Conservation (phyloP, 139 green algal species). For the Zygnema circumcarinatum region DNA sequence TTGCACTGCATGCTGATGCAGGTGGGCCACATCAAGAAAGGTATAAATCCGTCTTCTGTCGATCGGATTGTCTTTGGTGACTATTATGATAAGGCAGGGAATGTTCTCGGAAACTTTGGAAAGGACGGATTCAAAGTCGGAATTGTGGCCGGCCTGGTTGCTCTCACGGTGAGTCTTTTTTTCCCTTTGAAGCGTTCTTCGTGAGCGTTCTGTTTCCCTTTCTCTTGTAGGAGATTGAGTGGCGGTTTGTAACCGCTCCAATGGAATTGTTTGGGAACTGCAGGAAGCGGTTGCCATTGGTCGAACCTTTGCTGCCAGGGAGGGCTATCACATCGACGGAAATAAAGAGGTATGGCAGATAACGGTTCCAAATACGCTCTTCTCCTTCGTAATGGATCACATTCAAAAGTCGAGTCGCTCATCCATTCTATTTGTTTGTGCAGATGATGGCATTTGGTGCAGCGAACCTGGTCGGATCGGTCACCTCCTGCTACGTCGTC, state of each 20-base stretch:
- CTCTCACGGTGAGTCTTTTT: slow-evolving; percentile 32
- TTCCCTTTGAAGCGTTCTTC: background rate
- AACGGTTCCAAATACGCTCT: slow-evolving; percentile 1
- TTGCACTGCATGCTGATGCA: slow-evolving; percentile 5
- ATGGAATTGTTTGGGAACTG: background rate
- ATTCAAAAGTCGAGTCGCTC: background rate
- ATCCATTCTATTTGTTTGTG: too few species aligned
- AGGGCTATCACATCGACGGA: slow-evolving; percentile 53
- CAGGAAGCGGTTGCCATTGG: slow-evolving; percentile 52
- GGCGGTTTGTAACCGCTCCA: background rate
- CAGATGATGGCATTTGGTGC: slow-evolving; percentile 44
- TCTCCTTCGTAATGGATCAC: background rate
- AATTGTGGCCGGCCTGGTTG: slow-evolving; percentile 10
- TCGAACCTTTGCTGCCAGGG: slow-evolving; percentile 45
- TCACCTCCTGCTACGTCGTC: slow-evolving; percentile 48
- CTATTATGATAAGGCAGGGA: background rate
- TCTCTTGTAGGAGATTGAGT: background rate
- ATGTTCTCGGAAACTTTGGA: background rate
- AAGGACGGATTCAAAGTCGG: background rate
- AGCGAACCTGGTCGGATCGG: slow-evolving; percentile 40
- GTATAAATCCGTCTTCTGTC: slow-evolving; percentile 22
- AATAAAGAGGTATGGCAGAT: slow-evolving; percentile 55
- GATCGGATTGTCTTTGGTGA: slow-evolving; percentile 10
- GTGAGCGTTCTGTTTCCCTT: background rate
- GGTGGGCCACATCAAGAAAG: slow-evolving; percentile 44